Base-by-base conservation (phyloP, 2,329 filamentous ascomycete genomes). In the Alternaria atra region DNA sequence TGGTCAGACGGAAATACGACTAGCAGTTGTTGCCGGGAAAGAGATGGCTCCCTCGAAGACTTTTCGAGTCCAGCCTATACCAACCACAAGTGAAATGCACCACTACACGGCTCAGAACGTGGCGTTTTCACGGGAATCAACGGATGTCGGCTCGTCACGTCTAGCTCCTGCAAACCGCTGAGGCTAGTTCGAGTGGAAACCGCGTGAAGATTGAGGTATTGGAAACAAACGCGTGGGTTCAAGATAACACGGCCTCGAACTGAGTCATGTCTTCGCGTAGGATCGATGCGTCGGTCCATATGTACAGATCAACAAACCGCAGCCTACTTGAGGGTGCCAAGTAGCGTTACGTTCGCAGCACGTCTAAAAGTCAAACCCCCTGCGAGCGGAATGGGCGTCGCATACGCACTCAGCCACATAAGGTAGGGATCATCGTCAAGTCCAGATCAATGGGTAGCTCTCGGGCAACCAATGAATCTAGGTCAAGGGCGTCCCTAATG, bases 251-350 rank as follows among this genome's bases (percentile, higher is more conserved):
- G 40, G 47, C 35, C 43, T 20, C 52, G 46, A 15, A 37, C 54
- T 64, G 60, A 62, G 42, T 61, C 58, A 61, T 43, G 51, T 61
- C 44, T 54, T 63, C 40, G 60, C 55, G 34, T 60, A 58, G 48
- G 29, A 56, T 57, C 55, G 60, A 58, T 48, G 42, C 44, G 63
- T 54, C 46, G 46, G 43, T 52, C 29, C 42, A 35, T 27, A 51
- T 23, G 27, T 55, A 55, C 39, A 44, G 20, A 35, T 25, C 39
- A 39, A 50, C 52, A 37, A 47, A 50, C 51, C 51, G 46, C 29
- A 50, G 48, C 43, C 44, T 34, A 47, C 32, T 32, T 40, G 39
- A 50, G 29, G 37, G 44, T 48, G 44, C 37, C 46, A 34, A 37
- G 17, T 52, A 50, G 47, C 29, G 13, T 17, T 39, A 27, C 25